Conservation (phyloP, 202 grass and related monocot species). For the Panicum virgatum region DNA sequence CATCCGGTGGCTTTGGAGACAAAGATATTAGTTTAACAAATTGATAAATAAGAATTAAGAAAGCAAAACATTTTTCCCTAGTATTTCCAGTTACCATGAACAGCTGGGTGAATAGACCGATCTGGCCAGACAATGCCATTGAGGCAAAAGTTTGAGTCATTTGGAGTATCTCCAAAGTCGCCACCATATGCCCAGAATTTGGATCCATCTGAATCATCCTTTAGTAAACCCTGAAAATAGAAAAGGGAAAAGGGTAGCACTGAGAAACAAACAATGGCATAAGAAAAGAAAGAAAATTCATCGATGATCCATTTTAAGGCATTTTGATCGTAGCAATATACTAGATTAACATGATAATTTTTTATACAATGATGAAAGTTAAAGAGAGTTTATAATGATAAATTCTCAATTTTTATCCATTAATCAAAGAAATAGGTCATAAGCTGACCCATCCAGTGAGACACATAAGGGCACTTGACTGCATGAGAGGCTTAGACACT, state of each 20-base stretch:
- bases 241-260: background rate
- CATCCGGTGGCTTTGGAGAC: background rate
- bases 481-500: constrained; percentile 3
- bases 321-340: too few relatives aligned
- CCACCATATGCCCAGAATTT: constrained; percentile 96
- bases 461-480: background rate
- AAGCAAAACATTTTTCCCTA: background rate
- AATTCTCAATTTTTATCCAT: background rate
- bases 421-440: background rate
- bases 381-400: background rate
- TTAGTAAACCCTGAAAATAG: constrained; percentile 70
- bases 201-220: constrained; percentile 61
- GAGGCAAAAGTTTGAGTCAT: constrained; percentile 88
- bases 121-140: constrained; percentile 97
- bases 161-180: constrained; percentile 90
- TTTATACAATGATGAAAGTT: background rate
- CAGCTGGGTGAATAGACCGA: constrained; percentile 87
- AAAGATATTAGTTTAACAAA: background rate
- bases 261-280: constrained; percentile 17
- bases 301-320: background rate
- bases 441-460: background rate
- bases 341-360: background rate
- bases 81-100: constrained; percentile 69
- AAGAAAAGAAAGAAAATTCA: constrained; percentile 4
- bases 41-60: background rate